Conservation (phyloP, 208 protist genomes). For the Acanthamoeba castellanii region DNA sequence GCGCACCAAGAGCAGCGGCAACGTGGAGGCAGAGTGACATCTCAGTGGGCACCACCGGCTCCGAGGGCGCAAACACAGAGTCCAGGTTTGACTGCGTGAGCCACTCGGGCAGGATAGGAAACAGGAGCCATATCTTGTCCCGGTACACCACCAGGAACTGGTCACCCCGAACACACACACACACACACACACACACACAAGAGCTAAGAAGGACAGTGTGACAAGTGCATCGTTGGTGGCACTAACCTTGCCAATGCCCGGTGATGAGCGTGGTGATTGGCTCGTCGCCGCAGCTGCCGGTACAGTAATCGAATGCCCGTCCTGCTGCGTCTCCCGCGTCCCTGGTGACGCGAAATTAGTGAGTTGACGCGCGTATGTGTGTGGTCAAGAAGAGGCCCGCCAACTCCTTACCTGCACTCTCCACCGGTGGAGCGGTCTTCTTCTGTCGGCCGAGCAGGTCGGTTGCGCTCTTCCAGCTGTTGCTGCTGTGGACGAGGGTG, state of each 20-base stretch:
- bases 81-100: not conserved
- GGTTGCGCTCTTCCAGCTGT: not conserved
- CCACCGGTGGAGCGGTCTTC: not conserved
- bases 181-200: not conserved
- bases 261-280: not conserved
- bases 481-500: not conserved
- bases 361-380: no score
- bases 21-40: conserved; percentile 17
- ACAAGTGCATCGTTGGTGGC: not conserved
- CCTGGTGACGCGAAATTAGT: no score
- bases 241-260: not conserved
- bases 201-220: not conserved
- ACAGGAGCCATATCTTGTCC: conserved; percentile 50
- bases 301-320: not conserved
- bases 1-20: not conserved
- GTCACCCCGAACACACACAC: no score
- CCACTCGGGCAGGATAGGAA: conserved; percentile 11
- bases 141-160: conserved; percentile 8
- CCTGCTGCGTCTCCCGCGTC: not conserved
- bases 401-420: not conserved
- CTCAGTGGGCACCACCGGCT: not conserved
- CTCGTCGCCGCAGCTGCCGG: not conserved
- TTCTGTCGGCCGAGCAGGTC: not conserved
- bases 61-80: not conserved
- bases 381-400: no score